These are phyloP conservation scores for Pythium brachiatum DNA, from an alignment of 352 stramenopile genomes.

Conservation along the genomic window DNA sequence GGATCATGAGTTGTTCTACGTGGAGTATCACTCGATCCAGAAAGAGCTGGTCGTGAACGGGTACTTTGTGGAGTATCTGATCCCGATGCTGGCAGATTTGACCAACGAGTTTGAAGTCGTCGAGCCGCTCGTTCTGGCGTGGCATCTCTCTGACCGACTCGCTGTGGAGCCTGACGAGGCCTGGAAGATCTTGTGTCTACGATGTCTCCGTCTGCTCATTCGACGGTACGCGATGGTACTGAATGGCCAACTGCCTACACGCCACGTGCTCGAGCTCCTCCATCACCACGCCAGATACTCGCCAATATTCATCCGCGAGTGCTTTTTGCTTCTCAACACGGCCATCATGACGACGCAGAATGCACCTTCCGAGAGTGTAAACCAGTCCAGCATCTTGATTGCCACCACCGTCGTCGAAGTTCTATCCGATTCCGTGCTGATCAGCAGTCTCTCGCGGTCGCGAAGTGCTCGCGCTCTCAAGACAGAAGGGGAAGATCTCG, in stretches of 20 bases:
- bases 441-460: conserved; percentile 44
- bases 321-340: conserved; percentile 71
- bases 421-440: conserved; percentile 50
- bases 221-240: conserved; percentile 79
- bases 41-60: conserved; percentile 74
- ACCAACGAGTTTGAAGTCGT: conserved; percentile 64
- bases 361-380: conserved; percentile 59
- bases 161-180: conserved; percentile 56
- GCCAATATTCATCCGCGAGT: conserved; percentile 61
- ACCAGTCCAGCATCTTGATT: conserved; percentile 48
- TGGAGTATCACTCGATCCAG: conserved; percentile 72
- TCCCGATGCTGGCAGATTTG: conserved; percentile 63
- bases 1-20: conserved; percentile 82
- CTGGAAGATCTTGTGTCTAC: conserved; percentile 57
- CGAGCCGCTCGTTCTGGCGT: conserved; percentile 71
- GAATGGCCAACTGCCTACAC: conserved; percentile 66
- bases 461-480: conserved; percentile 10
- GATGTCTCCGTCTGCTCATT: conserved; percentile 67
- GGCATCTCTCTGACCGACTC: conserved; percentile 77
- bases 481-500: conserved; percentile 25
- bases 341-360: conserved; percentile 69
- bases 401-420: conserved; percentile 53
- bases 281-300: conserved; percentile 48
- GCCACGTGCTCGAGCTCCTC: conserved; percentile 58
- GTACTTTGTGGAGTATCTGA: conserved; percentile 78